Conservation (phyloP, 2,329 filamentous ascomycete genomes). For the Fonsecaea monophora region DNA sequence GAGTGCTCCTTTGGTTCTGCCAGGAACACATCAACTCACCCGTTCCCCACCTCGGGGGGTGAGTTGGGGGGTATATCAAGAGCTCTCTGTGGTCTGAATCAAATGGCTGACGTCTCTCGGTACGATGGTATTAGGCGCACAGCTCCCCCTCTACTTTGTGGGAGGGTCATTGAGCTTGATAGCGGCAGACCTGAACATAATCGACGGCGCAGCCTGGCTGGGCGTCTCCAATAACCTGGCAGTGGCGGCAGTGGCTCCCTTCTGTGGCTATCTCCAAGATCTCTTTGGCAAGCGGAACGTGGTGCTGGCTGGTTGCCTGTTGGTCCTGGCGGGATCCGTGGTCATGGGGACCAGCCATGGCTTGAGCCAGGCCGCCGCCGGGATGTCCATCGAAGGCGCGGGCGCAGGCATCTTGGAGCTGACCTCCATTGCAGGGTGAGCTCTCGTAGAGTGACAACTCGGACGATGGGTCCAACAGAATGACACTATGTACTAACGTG, state of each 20-base stretch:
- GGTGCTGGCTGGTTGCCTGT: conserved; percentile 18
- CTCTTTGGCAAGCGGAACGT: conserved; percentile 30
- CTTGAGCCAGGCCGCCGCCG: conserved; percentile 26
- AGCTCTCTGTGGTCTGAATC: too few species aligned
- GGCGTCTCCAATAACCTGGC: conserved; percentile 28
- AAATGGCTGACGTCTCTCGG: too few species aligned
- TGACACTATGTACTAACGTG: background rate
- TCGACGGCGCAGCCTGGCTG: conserved; percentile 21
- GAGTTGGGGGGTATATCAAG: too few species aligned
- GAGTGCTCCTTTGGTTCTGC: too few species aligned
- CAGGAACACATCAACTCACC: too few species aligned
- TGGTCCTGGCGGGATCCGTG: conserved; percentile 27
- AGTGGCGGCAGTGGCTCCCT: conserved; percentile 31
- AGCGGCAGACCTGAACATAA: conserved; percentile 18
- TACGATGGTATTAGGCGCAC: conserved; percentile 37
- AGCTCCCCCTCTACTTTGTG: conserved; percentile 35
- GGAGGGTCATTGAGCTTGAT: conserved; percentile 48
- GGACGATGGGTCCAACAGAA: background rate
- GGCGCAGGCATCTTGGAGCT: conserved; percentile 33
- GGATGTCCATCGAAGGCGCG: conserved; percentile 27
- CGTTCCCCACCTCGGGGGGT: too few species aligned
- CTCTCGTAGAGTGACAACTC: background rate
- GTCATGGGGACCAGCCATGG: conserved; percentile 28
- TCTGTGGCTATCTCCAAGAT: conserved; percentile 34
- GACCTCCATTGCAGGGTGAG: conserved; percentile 34